phyloP scores from a whole-genome alignment of 306 rosid species.

The Malus orientalis region DNA sequence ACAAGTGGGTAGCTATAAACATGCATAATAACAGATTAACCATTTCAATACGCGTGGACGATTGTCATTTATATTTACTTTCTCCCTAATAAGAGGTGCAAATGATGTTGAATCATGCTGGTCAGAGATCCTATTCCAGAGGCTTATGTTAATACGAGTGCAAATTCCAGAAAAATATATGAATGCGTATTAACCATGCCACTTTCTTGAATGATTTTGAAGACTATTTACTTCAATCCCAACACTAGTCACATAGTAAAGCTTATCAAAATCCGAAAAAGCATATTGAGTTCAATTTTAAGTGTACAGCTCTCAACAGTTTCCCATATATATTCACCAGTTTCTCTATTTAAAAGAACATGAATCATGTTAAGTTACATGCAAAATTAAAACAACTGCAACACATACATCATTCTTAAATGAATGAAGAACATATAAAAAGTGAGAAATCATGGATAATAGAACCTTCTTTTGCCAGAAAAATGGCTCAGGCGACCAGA shows the following conservation, averaged over 20 bases:
- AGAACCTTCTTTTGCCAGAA: conserved; percentile 60
- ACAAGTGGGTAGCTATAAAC: neutral
- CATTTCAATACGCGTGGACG: neutral
- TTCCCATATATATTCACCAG: neutral
- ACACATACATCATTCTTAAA: neutral
- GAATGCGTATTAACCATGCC: neutral
- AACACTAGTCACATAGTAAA: neutral
- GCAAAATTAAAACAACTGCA: neutral
- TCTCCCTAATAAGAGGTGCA: neutral
- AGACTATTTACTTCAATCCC: neutral
- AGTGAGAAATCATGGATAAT: neutral
- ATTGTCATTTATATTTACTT: neutral
- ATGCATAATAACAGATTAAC: neutral
- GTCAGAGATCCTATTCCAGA: neutral
- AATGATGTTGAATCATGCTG: neutral
- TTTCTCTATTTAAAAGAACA: neutral
- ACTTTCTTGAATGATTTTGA: neutral
- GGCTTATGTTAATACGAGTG: neutral
- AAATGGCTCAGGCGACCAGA: conserved; percentile 60
- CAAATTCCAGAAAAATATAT: neutral
- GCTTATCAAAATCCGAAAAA: neutral
- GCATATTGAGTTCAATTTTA: neutral
- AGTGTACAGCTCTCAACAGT: neutral
- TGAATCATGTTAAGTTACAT: neutral
- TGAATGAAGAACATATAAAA: neutral